Base-by-base conservation (phyloP, 2,329 filamentous ascomycete genomes). In the Pseudocercospora vitis region DNA sequence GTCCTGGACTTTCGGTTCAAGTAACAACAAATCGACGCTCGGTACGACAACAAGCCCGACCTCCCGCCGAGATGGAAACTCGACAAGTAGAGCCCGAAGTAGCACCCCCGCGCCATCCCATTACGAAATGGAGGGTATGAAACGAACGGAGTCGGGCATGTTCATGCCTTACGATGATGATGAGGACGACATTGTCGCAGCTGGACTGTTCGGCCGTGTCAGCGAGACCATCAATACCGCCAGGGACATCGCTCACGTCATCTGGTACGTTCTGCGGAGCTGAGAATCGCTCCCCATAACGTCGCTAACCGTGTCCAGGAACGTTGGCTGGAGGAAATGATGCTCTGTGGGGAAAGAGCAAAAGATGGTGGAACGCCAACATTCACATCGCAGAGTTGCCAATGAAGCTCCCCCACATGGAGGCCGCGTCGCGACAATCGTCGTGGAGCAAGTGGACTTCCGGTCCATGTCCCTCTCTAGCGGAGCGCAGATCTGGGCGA, bases 111-210 rank as follows among this genome's bases (percentile, higher is more conserved):
- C 44, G 23, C 49, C 63, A 45, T 24, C 54, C 32, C 48, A 61
- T 21, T 55, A 82, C 8, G 79, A 83, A 24, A 77, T 84, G 40
- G 81, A 83, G 35, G 76, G 81, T 48, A 85, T 95, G 77, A 84
- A 86, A 58, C 81, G 91, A 62, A 95, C 89, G 16, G 78, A 84
- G 47, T 94, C 89, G 32, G 91, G 90, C 62, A 95, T 95, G 89
- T 87, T 95, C 65, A 91, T 95, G 87, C 89, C 90, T 6, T 87
- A 86, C 63, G 88, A 91, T 63, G 58, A 65, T 12, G 87, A 91
- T 63, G 88, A 90, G 60, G 78, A 82, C 71, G 68, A 78, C 35
- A 71, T 75, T 2, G 66, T 70, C 52, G 72, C 74, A 6, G 72
- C 78, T 48, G 86, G 87, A 42, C 78, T 95, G 51, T 81, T 95